Base-by-base conservation (phyloP, 345 rosid genomes). In the Eutrema yunnanense region DNA sequence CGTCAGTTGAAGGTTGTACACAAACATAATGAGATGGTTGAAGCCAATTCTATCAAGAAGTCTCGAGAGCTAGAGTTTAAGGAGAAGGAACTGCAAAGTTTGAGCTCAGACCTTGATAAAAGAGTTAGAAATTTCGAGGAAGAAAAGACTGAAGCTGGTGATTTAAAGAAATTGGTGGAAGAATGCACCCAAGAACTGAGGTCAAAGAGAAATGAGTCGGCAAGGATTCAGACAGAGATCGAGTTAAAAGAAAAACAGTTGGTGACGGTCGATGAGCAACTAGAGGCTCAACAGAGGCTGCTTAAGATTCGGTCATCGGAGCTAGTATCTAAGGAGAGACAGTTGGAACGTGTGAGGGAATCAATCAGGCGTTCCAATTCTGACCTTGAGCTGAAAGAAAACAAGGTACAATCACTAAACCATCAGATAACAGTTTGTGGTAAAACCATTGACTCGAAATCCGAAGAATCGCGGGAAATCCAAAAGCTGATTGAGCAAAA, bases 131-230 rank as follows among this genome's bases (percentile, higher is more conserved):
- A 9, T 60, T 67, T 75, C 29, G 55, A 33, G 9, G 37, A 30
- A 10, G 63, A 66, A 34, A 67, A 60, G 56, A 8, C 62, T 5
- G 46, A 68, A 67, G 73, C 73, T 67, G 69, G 79, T 51, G 9
- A 59, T 8, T 34, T 67, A 19, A 61, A 51, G 69, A 75, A 9
- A 29, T 4, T 29, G 7, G 73, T 75, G 56, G 69, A 60, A n/a
- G 79, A 74, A 38, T 65, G 26, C 34, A 5, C 6, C 34, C 6
- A 32, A 32, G 34, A 32, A 32, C 34, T 32, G 34, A 32, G 34
- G 34, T 32, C 34, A 32, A 32, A 4, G 6, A 32, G 34, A 3
- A 32, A 32, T 5, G 34, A 32, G 34, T 32, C 8, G 67, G 53
- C 41, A 30, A 32, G 41, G 34, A 32, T 32, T 32, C 34, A 32